phyloP scores from a whole-genome alignment of 345 rosid genomes.

The Populus deltoides region DNA sequence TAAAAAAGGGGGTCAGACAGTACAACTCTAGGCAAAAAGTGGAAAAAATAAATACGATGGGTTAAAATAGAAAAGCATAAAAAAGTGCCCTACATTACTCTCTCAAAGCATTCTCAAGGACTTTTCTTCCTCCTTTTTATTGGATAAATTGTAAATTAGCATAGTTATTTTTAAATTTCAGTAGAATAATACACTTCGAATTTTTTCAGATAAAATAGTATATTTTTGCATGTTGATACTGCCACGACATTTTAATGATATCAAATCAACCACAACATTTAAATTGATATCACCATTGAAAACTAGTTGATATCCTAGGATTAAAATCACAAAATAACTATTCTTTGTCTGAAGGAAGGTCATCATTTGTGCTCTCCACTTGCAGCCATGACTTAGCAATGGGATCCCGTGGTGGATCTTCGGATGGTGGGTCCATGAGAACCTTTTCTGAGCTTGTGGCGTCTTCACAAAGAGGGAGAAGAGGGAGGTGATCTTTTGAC shows the following conservation, averaged over 20 bases:
- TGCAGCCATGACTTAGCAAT: constrained; percentile 67
- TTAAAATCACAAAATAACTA: constrained; percentile 66
- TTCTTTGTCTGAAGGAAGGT: constrained; percentile 73
- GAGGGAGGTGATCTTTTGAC: constrained; percentile 90
- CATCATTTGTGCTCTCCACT: constrained; percentile 68
- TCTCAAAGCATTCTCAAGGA: not conserved
- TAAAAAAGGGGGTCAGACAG: not conserved
- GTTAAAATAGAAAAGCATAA: not conserved
- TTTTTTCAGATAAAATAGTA: no score
- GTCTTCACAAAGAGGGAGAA: constrained; percentile 55
- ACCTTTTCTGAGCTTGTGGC: constrained; percentile 93
- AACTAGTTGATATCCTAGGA: constrained; percentile 39
- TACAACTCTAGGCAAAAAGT: constrained; percentile 4
- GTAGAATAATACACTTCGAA: no score
- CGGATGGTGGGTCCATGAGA: constrained; percentile 89
- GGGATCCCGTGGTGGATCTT: constrained; percentile 77
- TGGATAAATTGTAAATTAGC: no score
- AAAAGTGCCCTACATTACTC: not conserved
- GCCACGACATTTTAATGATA: no score
- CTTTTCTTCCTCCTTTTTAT: no score
- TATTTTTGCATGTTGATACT: no score
- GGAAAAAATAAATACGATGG: not conserved
- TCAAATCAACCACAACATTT: no score
- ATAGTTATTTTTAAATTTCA: no score
- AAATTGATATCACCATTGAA: no score